Evolutionary conservation across 345 rosid genomes (phyloP), one percentile per base, ranked within the genome.

Genomic region (Sapria himalayana): DNA sequence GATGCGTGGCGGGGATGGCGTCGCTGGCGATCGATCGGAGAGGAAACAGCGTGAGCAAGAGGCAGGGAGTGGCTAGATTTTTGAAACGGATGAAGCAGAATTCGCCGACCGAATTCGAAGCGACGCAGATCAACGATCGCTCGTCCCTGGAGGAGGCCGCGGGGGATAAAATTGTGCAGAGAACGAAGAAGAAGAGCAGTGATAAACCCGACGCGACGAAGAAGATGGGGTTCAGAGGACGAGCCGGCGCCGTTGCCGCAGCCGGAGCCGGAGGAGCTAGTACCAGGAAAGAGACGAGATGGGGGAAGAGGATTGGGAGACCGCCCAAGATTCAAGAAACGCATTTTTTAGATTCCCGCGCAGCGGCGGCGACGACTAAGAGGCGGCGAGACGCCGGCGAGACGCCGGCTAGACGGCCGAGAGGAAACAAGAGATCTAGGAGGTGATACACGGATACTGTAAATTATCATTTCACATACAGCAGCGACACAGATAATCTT

Each of bases 31-130:
- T 38, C 22, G 67, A 57, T 15, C 57, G 47, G 56, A 71, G 50
- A 43, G 70, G 57, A 33, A 58, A 24, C 15, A 17, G 39, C 15
- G 34, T 32, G 8, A 63, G 33, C 52, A 71, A 71, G 45, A 66
- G 38, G 49, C 56, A 49, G 57, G 65, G 67, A 4, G 73, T 57
- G 1, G 73, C 77, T 0, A 58, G 67, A 14, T 71, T 71, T 53
- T 39, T 70, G 60, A 62, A 49, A 52, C 54, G 72, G 36, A 70
- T 65, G 60, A 70, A 59, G 62, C 76, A 70, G 42, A 65, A 65
- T 39, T 64, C 71, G 1, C 62, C 67, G 0, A 54, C 59, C 19
- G 41, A 14, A 8, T 14, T 9, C 14, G 39, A 45, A 15, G 46
- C 25, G 14, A 31, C 29, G 2, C 55, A 48, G 19, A 43, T 53